These are phyloP conservation scores for Pichia sp. DNA, from an alignment of 1,139 yeast species.

Conservation along the genomic window DNA sequence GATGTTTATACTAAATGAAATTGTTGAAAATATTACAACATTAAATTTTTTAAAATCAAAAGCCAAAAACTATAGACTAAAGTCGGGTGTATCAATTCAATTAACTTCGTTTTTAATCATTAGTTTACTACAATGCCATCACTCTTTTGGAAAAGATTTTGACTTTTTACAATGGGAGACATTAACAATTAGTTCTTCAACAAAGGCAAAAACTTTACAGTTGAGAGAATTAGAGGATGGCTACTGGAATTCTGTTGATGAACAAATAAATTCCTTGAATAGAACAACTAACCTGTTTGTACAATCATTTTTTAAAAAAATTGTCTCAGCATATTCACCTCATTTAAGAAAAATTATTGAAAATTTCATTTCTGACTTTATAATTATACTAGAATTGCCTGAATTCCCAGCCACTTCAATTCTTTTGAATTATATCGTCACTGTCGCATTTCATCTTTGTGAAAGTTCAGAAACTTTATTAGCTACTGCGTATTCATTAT, in stretches of 20 bases:
- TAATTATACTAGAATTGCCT: constrained; percentile 42
- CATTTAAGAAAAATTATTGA: constrained; percentile 42
- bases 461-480: constrained; percentile 25
- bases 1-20: constrained; percentile 52
- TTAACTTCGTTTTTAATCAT: constrained; percentile 41
- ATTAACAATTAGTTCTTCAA: constrained; percentile 4
- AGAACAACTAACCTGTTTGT: constrained; percentile 33
- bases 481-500: constrained; percentile 40
- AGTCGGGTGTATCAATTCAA: constrained; percentile 44
- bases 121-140: constrained; percentile 39
- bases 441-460: constrained; percentile 9
- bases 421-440: constrained; percentile 33
- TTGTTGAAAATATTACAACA: constrained; percentile 45
- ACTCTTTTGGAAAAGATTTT: constrained; percentile 25
- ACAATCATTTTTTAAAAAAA: constrained; percentile 34
- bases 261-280: constrained; percentile 8
- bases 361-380: constrained; percentile 49
- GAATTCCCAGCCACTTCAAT: constrained; percentile 50
- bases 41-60: constrained; percentile 39
- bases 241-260: constrained; percentile 11
- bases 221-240: constrained; percentile 13
- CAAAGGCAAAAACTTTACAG: constrained; percentile 12
- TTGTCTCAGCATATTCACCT: constrained; percentile 35
- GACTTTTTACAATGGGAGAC: constrained; percentile 22
- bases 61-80: constrained; percentile 39